Evolutionary conservation across 2,329 filamentous ascomycete genomes (phyloP).

Genomic region (Cryphonectria radicalis): DNA sequence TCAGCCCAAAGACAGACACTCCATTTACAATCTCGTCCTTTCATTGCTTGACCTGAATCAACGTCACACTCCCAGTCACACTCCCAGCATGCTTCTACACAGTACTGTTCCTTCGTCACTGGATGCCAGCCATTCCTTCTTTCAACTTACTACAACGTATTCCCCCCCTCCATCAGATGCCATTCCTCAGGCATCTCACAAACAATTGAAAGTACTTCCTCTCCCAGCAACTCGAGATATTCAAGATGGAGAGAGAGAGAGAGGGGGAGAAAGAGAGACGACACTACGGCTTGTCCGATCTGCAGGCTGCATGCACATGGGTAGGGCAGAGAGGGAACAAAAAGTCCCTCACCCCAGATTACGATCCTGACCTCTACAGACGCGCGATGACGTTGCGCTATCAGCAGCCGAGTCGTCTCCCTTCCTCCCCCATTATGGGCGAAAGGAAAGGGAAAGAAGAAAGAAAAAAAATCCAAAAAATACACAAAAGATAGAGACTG

Average conservation of each 20-base stretch:
- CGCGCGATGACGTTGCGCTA: slow-evolving; percentile 25
- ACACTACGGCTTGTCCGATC: slow-evolving; percentile 22
- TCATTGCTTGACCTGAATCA: slow-evolving; percentile 20
- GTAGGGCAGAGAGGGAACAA: slow-evolving; percentile 8
- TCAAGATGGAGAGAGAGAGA: not conserved
- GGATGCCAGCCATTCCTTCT: no score
- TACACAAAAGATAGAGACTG: slow-evolving; percentile 14
- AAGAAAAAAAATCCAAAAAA: slow-evolving; percentile 19
- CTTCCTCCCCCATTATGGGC: not conserved
- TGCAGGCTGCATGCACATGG: slow-evolving; percentile 10
- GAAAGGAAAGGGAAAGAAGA: not conserved
- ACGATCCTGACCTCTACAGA: slow-evolving; percentile 2
- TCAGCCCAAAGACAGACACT: slow-evolving; percentile 12
- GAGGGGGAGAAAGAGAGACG: not conserved
- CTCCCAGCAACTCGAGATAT: no score
- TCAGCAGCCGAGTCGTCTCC: slow-evolving; percentile 5
- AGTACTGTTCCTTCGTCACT: no score
- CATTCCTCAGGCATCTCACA: not conserved
- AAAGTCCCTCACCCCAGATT: slow-evolving; percentile 29
- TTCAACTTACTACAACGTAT: no score
- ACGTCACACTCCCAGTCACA: slow-evolving; percentile 13
- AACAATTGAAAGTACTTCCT: not conserved
- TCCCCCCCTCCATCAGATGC: not conserved
- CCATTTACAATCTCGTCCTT: slow-evolving; percentile 22
- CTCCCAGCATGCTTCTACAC: not conserved